Percentiles rank a stretch among this genome's conserved stretches.
These are phyloP conservation scores for Excoecaria agallocha DNA, from an alignment of 345 rosid species.

Conservation along the genomic window DNA sequence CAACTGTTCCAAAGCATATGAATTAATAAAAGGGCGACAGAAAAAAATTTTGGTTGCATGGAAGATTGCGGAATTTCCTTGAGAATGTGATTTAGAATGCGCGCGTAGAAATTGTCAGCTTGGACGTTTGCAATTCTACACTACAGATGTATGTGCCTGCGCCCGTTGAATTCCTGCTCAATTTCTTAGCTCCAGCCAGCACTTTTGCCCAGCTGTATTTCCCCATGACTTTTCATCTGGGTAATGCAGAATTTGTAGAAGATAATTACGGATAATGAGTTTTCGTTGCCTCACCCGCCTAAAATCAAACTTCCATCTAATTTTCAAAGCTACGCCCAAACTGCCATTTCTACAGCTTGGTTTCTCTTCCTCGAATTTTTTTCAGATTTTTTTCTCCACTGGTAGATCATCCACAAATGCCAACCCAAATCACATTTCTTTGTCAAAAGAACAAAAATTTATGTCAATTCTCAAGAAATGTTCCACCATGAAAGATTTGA, in stretches of 20 bases:
- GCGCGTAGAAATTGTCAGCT: too few species aligned
- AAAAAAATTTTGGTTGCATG: too few species aligned
- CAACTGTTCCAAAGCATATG: too few species aligned
- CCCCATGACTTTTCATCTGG: background rate
- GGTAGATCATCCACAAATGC: background rate
- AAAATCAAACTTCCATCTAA: constrained; percentile 10
- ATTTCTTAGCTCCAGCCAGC: too few species aligned
- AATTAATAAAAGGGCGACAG: too few species aligned
- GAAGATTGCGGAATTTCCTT: too few species aligned
- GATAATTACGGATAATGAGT: background rate
- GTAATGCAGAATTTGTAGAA: background rate
- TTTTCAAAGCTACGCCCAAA: background rate
- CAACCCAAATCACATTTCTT: background rate
- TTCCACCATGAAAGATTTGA: constrained; percentile 22
- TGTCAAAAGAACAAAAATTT: constrained; percentile 14
- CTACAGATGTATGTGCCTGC: too few species aligned
- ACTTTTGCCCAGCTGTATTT: too few species aligned
- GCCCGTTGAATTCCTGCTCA: too few species aligned
- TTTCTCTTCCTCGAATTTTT: constrained; percentile 4
- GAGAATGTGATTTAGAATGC: too few species aligned
- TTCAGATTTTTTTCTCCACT: background rate
- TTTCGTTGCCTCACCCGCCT: constrained; percentile 20
- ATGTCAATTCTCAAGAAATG: constrained; percentile 38
- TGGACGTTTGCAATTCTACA: too few species aligned
- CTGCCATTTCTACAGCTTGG: background rate